Evolutionary conservation across 139 green algal species (phyloP), one percentile per base, ranked within the genome.

Genomic region (Auxenochlorella pyrenoidosa): DNA sequence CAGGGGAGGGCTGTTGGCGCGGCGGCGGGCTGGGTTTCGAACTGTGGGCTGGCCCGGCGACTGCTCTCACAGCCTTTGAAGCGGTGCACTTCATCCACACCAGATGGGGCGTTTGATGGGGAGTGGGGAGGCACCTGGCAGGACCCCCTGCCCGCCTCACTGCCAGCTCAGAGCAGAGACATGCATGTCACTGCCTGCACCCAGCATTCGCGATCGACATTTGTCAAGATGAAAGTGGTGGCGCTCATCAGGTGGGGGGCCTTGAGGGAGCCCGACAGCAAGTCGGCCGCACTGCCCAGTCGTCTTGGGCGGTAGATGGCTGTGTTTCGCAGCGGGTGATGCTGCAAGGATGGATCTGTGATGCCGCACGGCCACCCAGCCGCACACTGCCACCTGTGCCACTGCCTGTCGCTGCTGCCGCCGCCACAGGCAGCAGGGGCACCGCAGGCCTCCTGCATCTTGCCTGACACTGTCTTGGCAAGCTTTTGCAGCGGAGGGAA

Each of bases 401-500:
- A 54, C 54, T 36, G 51, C 78, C 34, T 12, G 65, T 73, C n/a
- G 47, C 47, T 18, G 44, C 77, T 32, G 73, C 73, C 41, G 66
- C 66, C 66, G n/a, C n/a, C n/a, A n/a, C n/a, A n/a, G 34, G 66
- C 32, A 0, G 66, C 21, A 30, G 10, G 47, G 47, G 47, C 47
- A 18, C 47, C 34, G 8, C 34, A 24, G 54, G 0, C 34, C 32
- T 44, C 30, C 30, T 84, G 8, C 34, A 30, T 54, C 47, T 54
- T 54, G 47, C 47, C 6, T 54, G 47, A 54, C 47, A 18, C 47
- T 54, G 47, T 10, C 47, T 18, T 10, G 47, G 18, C 54, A 28
- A 24, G 41, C 32, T 51, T 4, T 43, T 90, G 84, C 89, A 97
- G 94, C 75, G 94, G 94, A 10, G 94, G 94, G 70, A 97, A 97